phyloP scores from a whole-genome alignment of 345 rosid species.

The Gossypium thurberi region DNA sequence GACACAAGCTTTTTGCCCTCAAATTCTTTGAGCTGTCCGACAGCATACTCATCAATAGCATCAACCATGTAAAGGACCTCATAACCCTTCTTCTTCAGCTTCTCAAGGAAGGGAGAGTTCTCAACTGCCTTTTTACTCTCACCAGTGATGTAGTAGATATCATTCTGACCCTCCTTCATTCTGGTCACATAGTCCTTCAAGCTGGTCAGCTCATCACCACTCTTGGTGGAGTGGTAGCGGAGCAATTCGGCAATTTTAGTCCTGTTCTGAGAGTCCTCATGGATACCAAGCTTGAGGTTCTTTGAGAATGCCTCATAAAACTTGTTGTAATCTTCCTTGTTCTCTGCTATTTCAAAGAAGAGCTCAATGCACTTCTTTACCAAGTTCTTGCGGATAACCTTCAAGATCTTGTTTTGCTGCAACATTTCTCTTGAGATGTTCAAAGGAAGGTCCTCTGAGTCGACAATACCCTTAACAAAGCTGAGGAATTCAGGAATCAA shows the following conservation, averaged over 20 bases:
- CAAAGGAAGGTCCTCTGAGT: slow-evolving; percentile 85
- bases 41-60: slow-evolving; percentile 75
- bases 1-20: slow-evolving; percentile 86
- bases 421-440: slow-evolving; percentile 80
- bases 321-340: slow-evolving; percentile 90
- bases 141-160: slow-evolving; percentile 78
- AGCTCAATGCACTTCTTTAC: slow-evolving; percentile 91
- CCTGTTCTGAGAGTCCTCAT: slow-evolving; percentile 77
- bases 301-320: slow-evolving; percentile 86
- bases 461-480: slow-evolving; percentile 88
- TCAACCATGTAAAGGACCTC: slow-evolving; percentile 87
- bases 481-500: slow-evolving; percentile 78
- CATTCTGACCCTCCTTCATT: slow-evolving; percentile 86
- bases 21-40: slow-evolving; percentile 81
- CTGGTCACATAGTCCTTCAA: slow-evolving; percentile 87
- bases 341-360: slow-evolving; percentile 85
- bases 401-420: slow-evolving; percentile 89
- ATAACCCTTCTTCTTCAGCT: slow-evolving; percentile 76
- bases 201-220: slow-evolving; percentile 87
- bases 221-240: slow-evolving; percentile 85
- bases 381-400: slow-evolving; percentile 84
- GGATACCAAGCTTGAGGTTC: slow-evolving; percentile 86
- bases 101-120: slow-evolving; percentile 94
- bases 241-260: slow-evolving; percentile 75
- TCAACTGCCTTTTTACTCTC: slow-evolving; percentile 93